Conservation (phyloP, 2,329 filamentous ascomycete species). For the Ophiostoma novo-ulmi region DNA sequence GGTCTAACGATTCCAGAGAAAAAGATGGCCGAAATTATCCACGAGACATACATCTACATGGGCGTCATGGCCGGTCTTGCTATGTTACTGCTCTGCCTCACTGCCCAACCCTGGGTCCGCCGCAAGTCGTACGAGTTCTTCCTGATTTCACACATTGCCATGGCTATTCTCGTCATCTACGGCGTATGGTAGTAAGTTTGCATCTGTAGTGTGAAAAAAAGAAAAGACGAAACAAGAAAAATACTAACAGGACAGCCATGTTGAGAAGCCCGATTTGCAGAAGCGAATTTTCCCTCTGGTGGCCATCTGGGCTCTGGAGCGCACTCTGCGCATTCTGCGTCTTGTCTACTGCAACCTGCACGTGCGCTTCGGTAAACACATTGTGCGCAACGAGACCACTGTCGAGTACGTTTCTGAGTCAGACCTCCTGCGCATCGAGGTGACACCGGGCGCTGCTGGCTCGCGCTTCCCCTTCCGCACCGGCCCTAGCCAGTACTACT, state of each 20-base stretch:
- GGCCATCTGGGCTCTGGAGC: slow-evolving; percentile 28
- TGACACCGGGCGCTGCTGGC: slow-evolving; percentile 19
- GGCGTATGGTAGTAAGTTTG: slow-evolving; percentile 29
- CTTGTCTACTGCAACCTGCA: slow-evolving; percentile 39
- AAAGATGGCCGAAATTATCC: slow-evolving; percentile 10
- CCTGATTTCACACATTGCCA: slow-evolving; percentile 39
- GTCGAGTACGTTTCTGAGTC: slow-evolving; percentile 23
- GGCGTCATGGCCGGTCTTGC: slow-evolving; percentile 36
- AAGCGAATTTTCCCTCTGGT: slow-evolving; percentile 27
- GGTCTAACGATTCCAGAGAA: slow-evolving; percentile 3
- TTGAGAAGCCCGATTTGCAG: slow-evolving; percentile 20
- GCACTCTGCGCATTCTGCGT: slow-evolving; percentile 38
- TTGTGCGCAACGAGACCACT: slow-evolving; percentile 17
- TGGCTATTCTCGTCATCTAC: slow-evolving; percentile 40
- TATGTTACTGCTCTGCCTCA: slow-evolving; percentile 43
- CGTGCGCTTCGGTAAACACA: slow-evolving; percentile 22
- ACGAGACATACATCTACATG: slow-evolving; percentile 1
- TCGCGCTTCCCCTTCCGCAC: slow-evolving; percentile 27
- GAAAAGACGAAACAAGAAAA: not conserved
- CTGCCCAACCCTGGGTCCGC: slow-evolving; percentile 49
- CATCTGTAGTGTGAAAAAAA: no score
- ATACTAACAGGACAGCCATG: slow-evolving; percentile 23
- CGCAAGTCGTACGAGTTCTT: slow-evolving; percentile 49
- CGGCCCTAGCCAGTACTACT: slow-evolving; percentile 43
- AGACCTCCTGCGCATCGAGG: slow-evolving; percentile 24